Base-by-base conservation (phyloP, 352 stramenopile species). In the Globisporangium splendens region DNA sequence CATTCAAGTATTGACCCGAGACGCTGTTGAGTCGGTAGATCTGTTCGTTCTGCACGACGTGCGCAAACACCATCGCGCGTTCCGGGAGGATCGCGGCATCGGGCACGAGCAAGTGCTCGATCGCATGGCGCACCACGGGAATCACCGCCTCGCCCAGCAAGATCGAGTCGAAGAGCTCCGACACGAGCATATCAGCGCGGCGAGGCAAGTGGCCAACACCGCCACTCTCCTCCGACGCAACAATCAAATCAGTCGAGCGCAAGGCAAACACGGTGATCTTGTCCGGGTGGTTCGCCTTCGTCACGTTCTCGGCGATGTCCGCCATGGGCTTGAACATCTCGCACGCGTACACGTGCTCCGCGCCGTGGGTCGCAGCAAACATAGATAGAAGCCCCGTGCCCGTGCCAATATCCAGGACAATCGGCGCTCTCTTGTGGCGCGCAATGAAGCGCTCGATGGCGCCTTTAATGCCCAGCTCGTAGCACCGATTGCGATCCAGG, bases 81-180 rank as follows among this genome's bases (percentile, higher is more conserved):
- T 82, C 72, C 0, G 88, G 88, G 3, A 96, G 69, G 46, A 96
- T 78, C 3, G 82, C 57, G 17, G 83, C 73, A 17, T 87, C 70
- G 0, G 70, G 62, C 21, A 68, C 69, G 12, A 93, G 62, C 54
- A 96, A 59, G 44, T 90, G 73, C 39, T 76, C 51, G 59, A 77
- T 71, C 15, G 90, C 90, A 59, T 97, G 83, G 35, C 78, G 66
- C 42, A 97, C 70, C 15, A 91, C 91, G 20, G 87, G 83, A 13
- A 97, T 67, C 49, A 97, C 86, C 4, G 83, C 83, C 67, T 98
- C 92, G 33, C 88, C 87, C 22, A 98, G 79, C 47, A 98, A 61
- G 2, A 91, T 77, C 62, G 88, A 96, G 74, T 98, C 92, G 50
- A 97, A 92, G 21, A 97, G 80, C 74, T 98, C 92, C 10, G 90